Evolutionary conservation across 2,329 filamentous ascomycete species (phyloP).

Genomic region (Pyrenophora seminiperda): DNA sequence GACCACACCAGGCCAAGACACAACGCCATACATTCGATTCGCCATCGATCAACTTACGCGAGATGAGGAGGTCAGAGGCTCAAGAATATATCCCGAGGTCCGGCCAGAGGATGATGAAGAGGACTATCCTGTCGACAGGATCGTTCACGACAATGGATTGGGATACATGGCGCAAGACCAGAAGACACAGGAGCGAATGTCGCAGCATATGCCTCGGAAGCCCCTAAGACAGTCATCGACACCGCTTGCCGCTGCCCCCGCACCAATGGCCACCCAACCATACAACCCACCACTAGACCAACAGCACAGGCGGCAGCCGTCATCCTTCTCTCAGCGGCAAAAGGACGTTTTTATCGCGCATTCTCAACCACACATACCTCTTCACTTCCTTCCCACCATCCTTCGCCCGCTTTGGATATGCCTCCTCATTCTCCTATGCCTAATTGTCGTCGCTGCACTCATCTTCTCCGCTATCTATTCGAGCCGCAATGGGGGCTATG

Average conservation of each 20-base stretch:
- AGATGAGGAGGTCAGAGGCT: slow-evolving; percentile 66
- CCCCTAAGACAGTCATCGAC: slow-evolving; percentile 19
- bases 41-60: slow-evolving; percentile 86
- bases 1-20: slow-evolving; percentile 72
- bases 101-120: slow-evolving; percentile 31
- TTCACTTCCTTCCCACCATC: slow-evolving; percentile 74
- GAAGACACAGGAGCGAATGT: slow-evolving; percentile 36
- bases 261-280: slow-evolving; percentile 10
- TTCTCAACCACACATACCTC: slow-evolving; percentile 50
- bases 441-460: slow-evolving; percentile 73
- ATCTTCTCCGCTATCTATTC: slow-evolving; percentile 66
- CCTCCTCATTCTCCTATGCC: slow-evolving; percentile 63
- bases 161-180: slow-evolving; percentile 46
- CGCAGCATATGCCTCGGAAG: slow-evolving; percentile 31
- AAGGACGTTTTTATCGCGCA: slow-evolving; percentile 56
- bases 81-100: slow-evolving; percentile 54
- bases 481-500: slow-evolving; percentile 59
- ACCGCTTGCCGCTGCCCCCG: slow-evolving; percentile 12
- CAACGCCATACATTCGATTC: slow-evolving; percentile 86
- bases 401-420: slow-evolving; percentile 70
- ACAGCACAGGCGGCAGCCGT: slow-evolving; percentile 12
- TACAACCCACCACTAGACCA: slow-evolving; percentile 3
- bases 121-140: slow-evolving; percentile 58
- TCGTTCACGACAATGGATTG: slow-evolving; percentile 51
- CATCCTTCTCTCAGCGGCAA: slow-evolving; percentile 20